A percentile compares a stretch with the other conserved stretches of the same genome.
Conservation (phyloP, 768 basidiomycete genomes). For the Tricholoma flavovirens region DNA sequence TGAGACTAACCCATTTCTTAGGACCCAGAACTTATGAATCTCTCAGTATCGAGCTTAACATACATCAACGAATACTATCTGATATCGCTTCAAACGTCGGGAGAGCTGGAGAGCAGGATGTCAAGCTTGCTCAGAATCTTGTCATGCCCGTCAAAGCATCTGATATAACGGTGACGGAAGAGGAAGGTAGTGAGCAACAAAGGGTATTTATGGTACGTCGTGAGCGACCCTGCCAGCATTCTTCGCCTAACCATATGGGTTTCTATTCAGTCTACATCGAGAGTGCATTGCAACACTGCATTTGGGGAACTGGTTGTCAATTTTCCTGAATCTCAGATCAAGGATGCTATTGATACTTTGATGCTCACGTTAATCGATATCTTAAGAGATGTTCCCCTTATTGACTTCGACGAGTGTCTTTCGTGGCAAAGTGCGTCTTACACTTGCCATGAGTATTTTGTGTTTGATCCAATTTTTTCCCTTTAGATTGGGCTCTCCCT, state of each 20-base stretch:
- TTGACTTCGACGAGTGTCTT: conserved; percentile 72
- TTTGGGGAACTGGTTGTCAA: conserved; percentile 75
- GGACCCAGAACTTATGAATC: conserved; percentile 2
- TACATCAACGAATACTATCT: conserved; percentile 68
- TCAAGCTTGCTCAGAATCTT: conserved; percentile 45
- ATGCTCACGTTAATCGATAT: conserved; percentile 61
- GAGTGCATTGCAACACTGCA: conserved; percentile 75
- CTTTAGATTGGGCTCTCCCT: conserved; percentile 79
- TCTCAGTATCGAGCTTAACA: conserved; percentile 68
- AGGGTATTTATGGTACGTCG: conserved; percentile 38
- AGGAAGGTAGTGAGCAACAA: conserved; percentile 16
- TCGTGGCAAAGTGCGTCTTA: conserved; percentile 66
- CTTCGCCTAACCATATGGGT: conserved; percentile 2
- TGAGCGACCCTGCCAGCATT: conserved; percentile 1
- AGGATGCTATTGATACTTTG: conserved; percentile 43
- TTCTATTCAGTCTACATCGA: conserved; percentile 51
- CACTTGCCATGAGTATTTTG: background rate
- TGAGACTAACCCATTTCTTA: conserved; percentile 19
- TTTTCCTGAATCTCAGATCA: conserved; percentile 49
- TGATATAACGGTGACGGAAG: conserved; percentile 22
- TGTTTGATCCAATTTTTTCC: background rate
- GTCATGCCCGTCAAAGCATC: conserved; percentile 48
- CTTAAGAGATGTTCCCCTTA: conserved; percentile 64
- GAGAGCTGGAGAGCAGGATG: conserved; percentile 42
- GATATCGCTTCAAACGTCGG: conserved; percentile 63